Evolutionary conservation across 768 basidiomycete genomes (phyloP).

Genomic region (Tylopilus rubrobrunneus): DNA sequence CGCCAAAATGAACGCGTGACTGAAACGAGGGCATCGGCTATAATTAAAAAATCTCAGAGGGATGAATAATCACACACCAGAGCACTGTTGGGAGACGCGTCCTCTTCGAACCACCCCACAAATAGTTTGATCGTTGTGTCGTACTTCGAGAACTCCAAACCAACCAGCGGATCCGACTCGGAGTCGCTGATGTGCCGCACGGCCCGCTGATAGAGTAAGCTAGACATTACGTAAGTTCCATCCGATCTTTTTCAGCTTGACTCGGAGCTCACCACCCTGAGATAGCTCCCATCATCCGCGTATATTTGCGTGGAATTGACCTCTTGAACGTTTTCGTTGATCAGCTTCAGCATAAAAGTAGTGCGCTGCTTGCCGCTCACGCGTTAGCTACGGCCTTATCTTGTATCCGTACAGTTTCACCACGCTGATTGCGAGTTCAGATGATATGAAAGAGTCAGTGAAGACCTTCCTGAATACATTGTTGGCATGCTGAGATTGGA

Average conservation of each 20-base stretch:
- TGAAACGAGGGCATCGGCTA: no score
- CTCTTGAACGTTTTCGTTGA: conserved; percentile 7
- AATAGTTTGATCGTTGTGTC: no score
- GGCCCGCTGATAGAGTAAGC: no score
- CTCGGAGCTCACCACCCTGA: neutral
- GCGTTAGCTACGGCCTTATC: conserved; percentile 5
- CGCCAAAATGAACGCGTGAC: no score
- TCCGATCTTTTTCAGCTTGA: neutral
- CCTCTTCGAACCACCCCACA: no score
- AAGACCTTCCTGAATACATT: conserved; percentile 15
- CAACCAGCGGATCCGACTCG: no score
- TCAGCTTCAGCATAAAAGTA: conserved; percentile 9
- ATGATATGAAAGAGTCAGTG: conserved; percentile 5
- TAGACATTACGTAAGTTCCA: no score
- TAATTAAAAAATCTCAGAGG: no score
- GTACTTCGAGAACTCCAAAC: no score
- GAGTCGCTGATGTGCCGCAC: no score
- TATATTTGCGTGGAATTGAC: conserved; percentile 1
- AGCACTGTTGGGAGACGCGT: no score
- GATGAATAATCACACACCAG: no score
- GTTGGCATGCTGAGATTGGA: conserved; percentile 22
- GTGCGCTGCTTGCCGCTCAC: conserved; percentile 17
- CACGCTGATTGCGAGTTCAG: neutral
- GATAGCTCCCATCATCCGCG: neutral
- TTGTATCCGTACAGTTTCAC: neutral